Conservation (phyloP, 768 basidiomycete species). For the Tephrocybe sp. region DNA sequence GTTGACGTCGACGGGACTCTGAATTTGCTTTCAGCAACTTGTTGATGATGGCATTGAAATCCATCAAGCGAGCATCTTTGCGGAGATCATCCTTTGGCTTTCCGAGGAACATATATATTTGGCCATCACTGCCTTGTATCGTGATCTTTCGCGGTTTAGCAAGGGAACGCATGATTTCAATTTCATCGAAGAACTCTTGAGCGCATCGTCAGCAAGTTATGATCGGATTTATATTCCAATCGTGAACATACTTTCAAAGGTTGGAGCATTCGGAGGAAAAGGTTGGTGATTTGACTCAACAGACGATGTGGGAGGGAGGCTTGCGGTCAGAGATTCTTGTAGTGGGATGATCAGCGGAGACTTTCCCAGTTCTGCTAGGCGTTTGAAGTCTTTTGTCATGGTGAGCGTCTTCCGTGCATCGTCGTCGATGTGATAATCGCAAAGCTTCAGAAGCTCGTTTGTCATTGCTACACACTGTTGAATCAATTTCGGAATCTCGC, state of each 20-base stretch:
- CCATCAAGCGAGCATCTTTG: constrained; percentile 97
- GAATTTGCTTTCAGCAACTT: constrained; percentile 92
- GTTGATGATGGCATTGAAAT: constrained; percentile 97
- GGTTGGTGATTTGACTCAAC: constrained; percentile 68
- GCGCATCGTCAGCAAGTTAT: background rate
- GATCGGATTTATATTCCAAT: background rate
- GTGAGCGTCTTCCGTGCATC: constrained; percentile 34
- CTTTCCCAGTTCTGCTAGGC: constrained; percentile 53
- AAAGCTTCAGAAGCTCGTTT: constrained; percentile 64
- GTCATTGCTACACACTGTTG: constrained; percentile 59
- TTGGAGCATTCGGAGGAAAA: constrained; percentile 74
- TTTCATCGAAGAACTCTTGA: constrained; percentile 74
- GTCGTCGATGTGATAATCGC: constrained; percentile 49
- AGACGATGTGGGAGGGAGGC: constrained; percentile 72
- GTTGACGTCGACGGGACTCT: constrained; percentile 84
- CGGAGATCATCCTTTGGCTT: constrained; percentile 97
- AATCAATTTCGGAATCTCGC: constrained; percentile 49
- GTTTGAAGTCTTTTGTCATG: constrained; percentile 56
- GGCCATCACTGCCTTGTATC: constrained; percentile 79
- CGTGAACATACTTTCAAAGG: constrained; percentile 59
- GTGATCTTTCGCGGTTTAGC: constrained; percentile 90
- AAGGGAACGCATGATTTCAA: constrained; percentile 89
- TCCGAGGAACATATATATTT: constrained; percentile 85
- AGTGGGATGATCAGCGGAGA: constrained; percentile 82
- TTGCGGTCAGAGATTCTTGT: constrained; percentile 88